Base-by-base conservation (phyloP, 2,329 filamentous ascomycete species). In the Ceratocystis papillata region DNA sequence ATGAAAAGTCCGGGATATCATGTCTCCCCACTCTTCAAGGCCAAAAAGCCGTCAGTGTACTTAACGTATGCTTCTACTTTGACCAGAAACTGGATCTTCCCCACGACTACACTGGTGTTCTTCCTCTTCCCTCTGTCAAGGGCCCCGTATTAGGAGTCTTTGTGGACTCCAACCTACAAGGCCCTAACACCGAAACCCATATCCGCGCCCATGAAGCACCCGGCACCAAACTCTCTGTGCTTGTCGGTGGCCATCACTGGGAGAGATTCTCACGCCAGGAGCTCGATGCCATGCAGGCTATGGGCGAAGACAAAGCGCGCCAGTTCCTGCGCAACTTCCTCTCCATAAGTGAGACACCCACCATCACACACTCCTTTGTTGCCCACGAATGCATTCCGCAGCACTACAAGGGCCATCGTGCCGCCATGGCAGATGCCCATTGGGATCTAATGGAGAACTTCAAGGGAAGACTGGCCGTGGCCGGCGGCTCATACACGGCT, bases 161-260 rank as follows among this genome's bases (percentile, higher is more conserved):
- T 68, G 97, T 97, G 75, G 91, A 96, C 75, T 89, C 86, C 1
- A 85, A 90, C 69, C 81, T 77, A 37, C 69, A 73, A 65, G 69
- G 71, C 55, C 71, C 75, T 62, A 81, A 80, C 20, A 79, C 83
- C 70, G 83, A 87, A 72, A 30, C 60, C 25, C 60, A 62, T 17
- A 65, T 67, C 28, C 66, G 66, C 15, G 48, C 48, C n/a, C 79
- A 68, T 76, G 75, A 76, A 68, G 75, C 75, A n/a, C 69, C 70
- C 45, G 90, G 89, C 28, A 96, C 90, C 15, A 96, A 96, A 74
- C 76, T 97, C 64, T 96, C 93, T 17, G 89, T 97, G 71, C 96
- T 99, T 85, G 79, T 99, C 66, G 94, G 94, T 67, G 94, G 94
- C 1, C 91, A 96, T 76, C 90, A 89, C 82, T 97, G 90, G 90